Conservation (phyloP, 1,139 yeast species). For the Casaregolazyma lundiana region DNA sequence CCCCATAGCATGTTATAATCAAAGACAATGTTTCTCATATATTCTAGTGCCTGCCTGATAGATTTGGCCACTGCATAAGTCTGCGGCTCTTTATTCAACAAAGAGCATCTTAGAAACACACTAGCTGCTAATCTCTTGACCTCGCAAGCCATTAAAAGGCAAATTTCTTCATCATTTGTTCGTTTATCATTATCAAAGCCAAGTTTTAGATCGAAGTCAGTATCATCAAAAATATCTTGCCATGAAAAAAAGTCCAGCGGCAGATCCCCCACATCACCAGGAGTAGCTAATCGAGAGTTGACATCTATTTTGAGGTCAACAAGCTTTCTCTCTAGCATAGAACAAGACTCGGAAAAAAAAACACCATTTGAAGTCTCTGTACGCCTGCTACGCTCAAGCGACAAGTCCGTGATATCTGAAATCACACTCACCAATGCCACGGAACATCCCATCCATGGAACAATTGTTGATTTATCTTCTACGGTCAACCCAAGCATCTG, state of each 20-base stretch:
- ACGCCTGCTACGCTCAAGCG: background rate
- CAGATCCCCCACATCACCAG: background rate
- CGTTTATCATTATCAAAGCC: background rate
- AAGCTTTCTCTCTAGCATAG: background rate
- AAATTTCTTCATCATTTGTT: background rate
- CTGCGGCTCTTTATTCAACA: background rate
- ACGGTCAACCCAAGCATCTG: background rate
- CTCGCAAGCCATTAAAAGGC: background rate
- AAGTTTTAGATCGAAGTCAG: background rate
- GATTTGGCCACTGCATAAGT: background rate
- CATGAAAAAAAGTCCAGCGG: background rate
- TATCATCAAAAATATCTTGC: background rate
- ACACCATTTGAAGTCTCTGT: background rate
- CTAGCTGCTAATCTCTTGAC: background rate
- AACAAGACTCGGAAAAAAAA: background rate
- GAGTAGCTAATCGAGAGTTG: background rate
- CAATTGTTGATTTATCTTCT: background rate
- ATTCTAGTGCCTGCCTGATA: background rate
- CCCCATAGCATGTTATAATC: background rate
- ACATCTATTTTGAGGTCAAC: background rate
- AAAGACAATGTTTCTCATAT: background rate
- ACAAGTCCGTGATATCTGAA: background rate
- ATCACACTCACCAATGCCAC: background rate
- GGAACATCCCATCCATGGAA: background rate
- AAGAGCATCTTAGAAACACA: background rate